These are phyloP conservation scores for Orbilia oligospora DNA, from an alignment of 2,329 filamentous ascomycete species.

Conservation along the genomic window DNA sequence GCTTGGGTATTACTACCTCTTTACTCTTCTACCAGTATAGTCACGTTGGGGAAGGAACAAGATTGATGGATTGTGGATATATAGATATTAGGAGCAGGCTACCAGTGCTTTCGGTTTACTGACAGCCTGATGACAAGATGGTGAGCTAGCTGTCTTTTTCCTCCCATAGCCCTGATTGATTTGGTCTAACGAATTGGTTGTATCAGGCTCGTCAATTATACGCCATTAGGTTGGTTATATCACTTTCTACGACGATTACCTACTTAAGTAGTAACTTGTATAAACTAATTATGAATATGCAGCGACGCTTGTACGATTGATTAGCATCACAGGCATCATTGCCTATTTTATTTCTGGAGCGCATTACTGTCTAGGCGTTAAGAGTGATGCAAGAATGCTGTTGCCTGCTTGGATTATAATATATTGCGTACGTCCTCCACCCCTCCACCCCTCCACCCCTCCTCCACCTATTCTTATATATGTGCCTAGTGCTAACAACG, in stretches of 20 bases:
- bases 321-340: conserved; percentile 81
- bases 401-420: conserved; percentile 84
- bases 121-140: conserved; percentile 88
- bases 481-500: background rate
- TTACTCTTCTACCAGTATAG: background rate
- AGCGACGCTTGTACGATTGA: conserved; percentile 83
- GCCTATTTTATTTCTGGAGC: conserved; percentile 81
- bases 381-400: conserved; percentile 78
- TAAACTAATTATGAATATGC: conserved; percentile 41
- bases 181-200: conserved; percentile 34
- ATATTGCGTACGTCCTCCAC: conserved; percentile 73
- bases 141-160: conserved; percentile 67
- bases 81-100: conserved; percentile 81
- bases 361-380: conserved; percentile 78
- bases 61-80: background rate
- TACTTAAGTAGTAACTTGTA: conserved; percentile 14
- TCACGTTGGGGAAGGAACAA: background rate
- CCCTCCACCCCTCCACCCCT: no score
- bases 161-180: conserved; percentile 6
- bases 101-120: conserved; percentile 85
- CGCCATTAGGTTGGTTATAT: conserved; percentile 72
- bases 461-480: conserved; percentile 5
- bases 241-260: background rate
- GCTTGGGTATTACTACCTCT: conserved; percentile 63
- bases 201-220: conserved; percentile 83